Conservation (phyloP, 2,329 filamentous ascomycete species). For the Zasmidium cellare region DNA sequence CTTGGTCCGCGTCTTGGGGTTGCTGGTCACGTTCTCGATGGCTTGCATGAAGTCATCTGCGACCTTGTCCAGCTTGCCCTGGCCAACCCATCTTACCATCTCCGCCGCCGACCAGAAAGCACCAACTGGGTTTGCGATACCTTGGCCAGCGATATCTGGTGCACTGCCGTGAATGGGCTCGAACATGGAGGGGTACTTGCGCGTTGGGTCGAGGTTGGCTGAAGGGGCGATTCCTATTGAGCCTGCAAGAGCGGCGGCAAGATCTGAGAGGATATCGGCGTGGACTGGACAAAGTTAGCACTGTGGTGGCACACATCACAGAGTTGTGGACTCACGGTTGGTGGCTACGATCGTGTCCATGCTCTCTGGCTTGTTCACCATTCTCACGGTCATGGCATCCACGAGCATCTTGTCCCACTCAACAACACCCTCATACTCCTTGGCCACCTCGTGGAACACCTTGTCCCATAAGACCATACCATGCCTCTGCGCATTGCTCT, state of each 20-base stretch:
- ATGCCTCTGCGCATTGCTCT: conserved; percentile 50
- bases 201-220: conserved; percentile 66
- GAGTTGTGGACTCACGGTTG: conserved; percentile 46
- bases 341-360: conserved; percentile 52
- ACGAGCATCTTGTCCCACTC: conserved; percentile 52
- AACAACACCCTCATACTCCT: conserved; percentile 46
- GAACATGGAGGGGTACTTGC: conserved; percentile 61
- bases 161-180: conserved; percentile 55
- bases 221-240: conserved; percentile 73
- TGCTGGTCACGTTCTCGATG: conserved; percentile 61
- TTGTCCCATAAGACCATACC: conserved; percentile 53
- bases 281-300: conserved; percentile 28
- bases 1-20: conserved; percentile 53
- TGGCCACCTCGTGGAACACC: conserved; percentile 47
- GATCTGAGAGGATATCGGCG: conserved; percentile 58
- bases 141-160: conserved; percentile 62
- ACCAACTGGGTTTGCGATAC: conserved; percentile 63
- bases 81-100: conserved; percentile 65
- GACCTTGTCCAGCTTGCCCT: conserved; percentile 49
- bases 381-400: conserved; percentile 52
- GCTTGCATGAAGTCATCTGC: conserved; percentile 59
- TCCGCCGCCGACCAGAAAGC: conserved; percentile 71
- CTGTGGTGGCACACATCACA: background rate
- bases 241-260: conserved; percentile 68
- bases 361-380: conserved; percentile 47